Base-by-base conservation (phyloP, 768 basidiomycete genomes). In the Xanthoconium stramineum region DNA sequence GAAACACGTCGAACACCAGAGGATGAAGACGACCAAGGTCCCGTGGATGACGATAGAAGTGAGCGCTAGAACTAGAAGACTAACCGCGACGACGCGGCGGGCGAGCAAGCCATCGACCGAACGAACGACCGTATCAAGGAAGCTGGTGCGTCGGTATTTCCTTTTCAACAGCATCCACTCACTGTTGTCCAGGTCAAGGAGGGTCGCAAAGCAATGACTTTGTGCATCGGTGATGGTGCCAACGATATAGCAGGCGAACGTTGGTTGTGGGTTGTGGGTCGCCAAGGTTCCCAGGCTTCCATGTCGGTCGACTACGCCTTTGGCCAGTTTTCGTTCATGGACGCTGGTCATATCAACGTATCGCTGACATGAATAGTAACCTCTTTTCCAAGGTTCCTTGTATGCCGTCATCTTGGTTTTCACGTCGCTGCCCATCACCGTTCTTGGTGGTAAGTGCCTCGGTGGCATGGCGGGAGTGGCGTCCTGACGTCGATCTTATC, bases 281-380 rank as follows among this genome's bases (percentile, higher is more conserved):
- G 95, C 37, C 96, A 98, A 70, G 96, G 96, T 48, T 95, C 94
- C 24, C 96, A 98, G 72, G 96, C 96, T 32, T 95, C 96, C 47
- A 98, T 98, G 95, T 97, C 94, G 6, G 96, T 96, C 7, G 96
- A 98, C 69, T 98, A 97, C 64, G 96, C 96, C 1, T 95, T 98
- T 75, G 96, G 93, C 2, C 96, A 98, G 69, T 99, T 99, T 78
- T 98, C 56, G 93, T 97, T 10, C 96, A 99, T 68, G 96, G 96
- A 6, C 85, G 93, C 28, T 97, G 96, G 96, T 95, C 91, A 30
- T 98, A 99, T 73, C 89, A 92, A 64, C 91, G 96, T 42, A 79
- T 98, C 42, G 94, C 95, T 15, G 94, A 96, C 66, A 96, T 98
- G 94, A 91, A 95, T 62, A 87, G 86, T 64, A 97, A 94, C 73